Evolutionary conservation across 208 protist genomes (phyloP), one percentile per base, ranked within the genome.

Genomic region (Wallacemonas sp.): DNA sequence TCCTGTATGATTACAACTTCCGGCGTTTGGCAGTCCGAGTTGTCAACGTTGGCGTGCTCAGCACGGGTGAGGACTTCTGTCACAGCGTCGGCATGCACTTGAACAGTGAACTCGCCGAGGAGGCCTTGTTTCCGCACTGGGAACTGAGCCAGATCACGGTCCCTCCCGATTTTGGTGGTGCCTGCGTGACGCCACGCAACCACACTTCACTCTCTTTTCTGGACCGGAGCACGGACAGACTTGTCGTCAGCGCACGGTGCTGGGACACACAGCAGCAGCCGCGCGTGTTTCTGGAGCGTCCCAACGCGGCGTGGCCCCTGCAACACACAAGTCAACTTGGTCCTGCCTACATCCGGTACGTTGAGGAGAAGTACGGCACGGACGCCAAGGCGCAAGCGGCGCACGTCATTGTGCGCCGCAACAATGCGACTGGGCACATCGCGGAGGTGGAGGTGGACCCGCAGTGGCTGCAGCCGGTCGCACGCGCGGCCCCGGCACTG

Each of bases 341-440:
- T 41, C 7, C 0, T 7, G 10, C 14, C 10, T 41, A 41, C 36
- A 76, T 79, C 46, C 49, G 62, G 11, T 54, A 72, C 42, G 33
- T 88, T 3, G 68, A 88, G 48, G 67, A 67, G 22, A 50, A 64
- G 52, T 82, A 82, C 65, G 78, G 72, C 8, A 78, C 57, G 1
- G 29, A 65, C 12, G 73, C 76, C 46, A 61, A 39, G 65, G 65
- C 70, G 22, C 31, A 26, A 1, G 46, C 32, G 23, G 26, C 45
- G 42, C 68, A 71, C 22, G 74, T 86, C 36, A 46, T 59, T 10
- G 84, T 90, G 18, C 70, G 73, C 22, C 79, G 79, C 41, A 57
- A 82, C 54, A 0, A 28, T 1, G 42, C 11, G 5, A 66, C 28
- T 1, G 49, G 48, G 14, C 49, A 61, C 1, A 86, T 90, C 61